These are phyloP conservation scores for Neonectria faginata DNA, from an alignment of 2,329 filamentous ascomycete genomes.

Conservation along the genomic window DNA sequence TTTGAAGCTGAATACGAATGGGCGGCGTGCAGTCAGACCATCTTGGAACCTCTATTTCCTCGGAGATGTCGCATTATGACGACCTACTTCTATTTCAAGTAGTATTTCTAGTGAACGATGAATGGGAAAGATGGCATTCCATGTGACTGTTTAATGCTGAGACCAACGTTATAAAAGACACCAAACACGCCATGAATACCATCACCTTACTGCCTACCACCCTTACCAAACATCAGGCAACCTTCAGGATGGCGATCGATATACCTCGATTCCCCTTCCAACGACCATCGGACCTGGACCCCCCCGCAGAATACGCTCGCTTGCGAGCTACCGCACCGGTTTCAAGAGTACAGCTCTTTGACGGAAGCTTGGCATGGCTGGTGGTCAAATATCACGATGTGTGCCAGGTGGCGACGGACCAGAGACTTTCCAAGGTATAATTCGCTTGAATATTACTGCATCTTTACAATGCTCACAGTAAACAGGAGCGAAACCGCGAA, in stretches of 20 bases:
- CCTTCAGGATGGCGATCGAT: slow-evolving; percentile 22
- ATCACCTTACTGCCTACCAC: neutral
- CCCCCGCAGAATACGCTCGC: slow-evolving; percentile 57
- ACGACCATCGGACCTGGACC: slow-evolving; percentile 47
- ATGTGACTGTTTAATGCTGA: neutral
- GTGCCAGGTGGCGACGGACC: slow-evolving; percentile 56
- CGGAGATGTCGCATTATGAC: neutral
- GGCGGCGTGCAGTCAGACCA: neutral
- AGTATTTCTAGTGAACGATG: too few relatives aligned
- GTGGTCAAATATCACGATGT: slow-evolving; percentile 62
- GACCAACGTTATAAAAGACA: neutral
- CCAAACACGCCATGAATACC: neutral
- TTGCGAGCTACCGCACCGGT: slow-evolving; percentile 58
- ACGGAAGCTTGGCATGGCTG: slow-evolving; percentile 61
- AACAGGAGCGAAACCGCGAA: slow-evolving; percentile 53
- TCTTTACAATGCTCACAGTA: slow-evolving; percentile 7
- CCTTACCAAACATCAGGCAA: neutral
- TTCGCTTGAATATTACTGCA: neutral
- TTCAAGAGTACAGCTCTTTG: slow-evolving; percentile 59
- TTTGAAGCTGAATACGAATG: neutral
- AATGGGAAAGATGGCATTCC: neutral
- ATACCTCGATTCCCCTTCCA: slow-evolving; percentile 36
- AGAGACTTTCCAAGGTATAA: slow-evolving; percentile 59
- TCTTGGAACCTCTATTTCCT: neutral
- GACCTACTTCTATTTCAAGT: neutral